Evolutionary conservation across 73 alveolate species (phyloP).

Genomic region (Tetrahymena elliotti): DNA sequence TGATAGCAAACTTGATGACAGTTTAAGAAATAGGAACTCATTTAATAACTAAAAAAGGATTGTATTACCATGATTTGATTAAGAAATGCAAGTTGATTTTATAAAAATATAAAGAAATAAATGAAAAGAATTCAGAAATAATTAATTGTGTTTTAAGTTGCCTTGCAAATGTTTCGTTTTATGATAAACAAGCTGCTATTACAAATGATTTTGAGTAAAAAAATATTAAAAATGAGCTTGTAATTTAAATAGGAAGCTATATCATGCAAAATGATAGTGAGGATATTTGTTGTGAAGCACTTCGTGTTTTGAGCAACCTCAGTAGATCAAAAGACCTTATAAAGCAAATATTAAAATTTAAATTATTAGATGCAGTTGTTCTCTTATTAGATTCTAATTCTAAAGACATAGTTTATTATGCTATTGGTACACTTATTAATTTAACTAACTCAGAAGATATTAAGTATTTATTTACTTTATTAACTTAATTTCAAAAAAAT

Average conservation of each 20-base stretch:
- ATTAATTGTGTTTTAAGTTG: conserved; percentile 36
- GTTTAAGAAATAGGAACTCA: conserved; percentile 24
- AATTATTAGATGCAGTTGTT: conserved; percentile 23
- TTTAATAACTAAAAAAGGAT: conserved; percentile 7
- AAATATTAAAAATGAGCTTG: conserved; percentile 13
- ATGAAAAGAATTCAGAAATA: conserved; percentile 4
- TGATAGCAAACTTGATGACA: conserved; percentile 30
- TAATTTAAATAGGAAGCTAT: conserved; percentile 7
- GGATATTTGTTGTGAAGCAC: conserved; percentile 41
- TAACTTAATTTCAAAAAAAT: background rate
- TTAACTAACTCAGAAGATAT: conserved; percentile 6
- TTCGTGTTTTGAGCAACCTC: conserved; percentile 25
- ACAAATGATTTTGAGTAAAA: conserved; percentile 31
- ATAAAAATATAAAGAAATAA: background rate
- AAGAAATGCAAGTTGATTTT: background rate
- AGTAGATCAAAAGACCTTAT: conserved; percentile 33
- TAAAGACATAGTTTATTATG: conserved; percentile 31
- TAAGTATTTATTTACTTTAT: background rate
- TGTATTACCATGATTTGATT: conserved; percentile 1
- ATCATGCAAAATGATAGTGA: conserved; percentile 24
- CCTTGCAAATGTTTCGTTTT: conserved; percentile 29
- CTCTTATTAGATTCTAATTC: conserved; percentile 36
- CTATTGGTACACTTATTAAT: conserved; percentile 15
- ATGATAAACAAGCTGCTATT: conserved; percentile 18
- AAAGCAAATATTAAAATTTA: conserved; percentile 16